Percentiles rank a stretch among this genome's conserved stretches.
Evolutionary conservation across 2,329 filamentous ascomycete species (phyloP).

Genomic region (Phyllosticta capitalensis): DNA sequence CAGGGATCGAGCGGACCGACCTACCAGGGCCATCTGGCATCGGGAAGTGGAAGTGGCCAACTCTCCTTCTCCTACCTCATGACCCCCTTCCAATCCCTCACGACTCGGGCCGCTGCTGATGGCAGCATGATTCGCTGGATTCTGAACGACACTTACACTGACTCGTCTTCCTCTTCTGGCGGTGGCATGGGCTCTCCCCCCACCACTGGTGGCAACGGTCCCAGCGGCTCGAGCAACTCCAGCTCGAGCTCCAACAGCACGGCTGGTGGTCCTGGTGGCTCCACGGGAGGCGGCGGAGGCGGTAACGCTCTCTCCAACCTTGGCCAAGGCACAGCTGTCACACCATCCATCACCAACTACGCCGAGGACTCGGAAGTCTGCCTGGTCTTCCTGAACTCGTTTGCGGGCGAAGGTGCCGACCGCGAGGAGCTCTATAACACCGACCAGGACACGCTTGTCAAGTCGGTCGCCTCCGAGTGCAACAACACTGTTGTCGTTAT

Average conservation of each 20-base stretch:
- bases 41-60: constrained; percentile 83
- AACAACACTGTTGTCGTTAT: constrained; percentile 63
- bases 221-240: background rate
- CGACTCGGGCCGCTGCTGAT: constrained; percentile 26
- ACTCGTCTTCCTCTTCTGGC: background rate
- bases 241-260: constrained; percentile 3
- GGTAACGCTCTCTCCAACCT: background rate
- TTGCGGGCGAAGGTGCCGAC: constrained; percentile 5
- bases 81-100: constrained; percentile 34
- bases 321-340: constrained; percentile 4
- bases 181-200: background rate
- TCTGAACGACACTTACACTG: constrained; percentile 6
- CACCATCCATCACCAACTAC: constrained; percentile 2
- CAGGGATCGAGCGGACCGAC: constrained; percentile 49
- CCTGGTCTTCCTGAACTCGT: constrained; percentile 11
- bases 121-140: constrained; percentile 21
- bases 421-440: constrained; percentile 2
- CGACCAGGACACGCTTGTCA: constrained; percentile 45
- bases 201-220: background rate
- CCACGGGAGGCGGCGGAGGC: background rate
- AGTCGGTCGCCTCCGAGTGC: constrained; percentile 57
- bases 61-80: constrained; percentile 57
- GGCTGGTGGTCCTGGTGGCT: background rate
- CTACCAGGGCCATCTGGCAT: constrained; percentile 60
- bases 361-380: constrained; percentile 4